Evolutionary conservation across 2,329 filamentous ascomycete genomes (phyloP), one percentile per base, ranked within the genome.

Genomic region (Ascosphaera apis): DNA sequence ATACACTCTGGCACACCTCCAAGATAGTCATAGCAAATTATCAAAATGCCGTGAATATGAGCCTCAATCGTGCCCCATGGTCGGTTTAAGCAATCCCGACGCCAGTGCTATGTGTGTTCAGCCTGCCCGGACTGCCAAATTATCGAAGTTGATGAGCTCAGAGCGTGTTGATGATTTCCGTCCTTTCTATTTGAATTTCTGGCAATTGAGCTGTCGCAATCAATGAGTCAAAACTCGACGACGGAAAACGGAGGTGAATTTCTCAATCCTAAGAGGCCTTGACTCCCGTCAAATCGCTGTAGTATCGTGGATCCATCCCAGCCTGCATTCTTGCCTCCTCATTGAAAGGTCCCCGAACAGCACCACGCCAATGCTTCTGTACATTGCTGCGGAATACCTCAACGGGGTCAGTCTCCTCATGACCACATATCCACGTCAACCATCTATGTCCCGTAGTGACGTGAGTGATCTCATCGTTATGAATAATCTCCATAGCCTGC

Each of bases 381-480:
- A 62, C 60, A 39, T 58, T 61, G 31, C 41, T 41, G 3, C 59
- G 52, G 43, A 62, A 62, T 3, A 62, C 56, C 31, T 58, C 48
- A 3, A 62, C 55, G 1, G 60, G 56, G 38, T 62, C 57, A 0
- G 55, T 58, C 9, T 48, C 52, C 44, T 62, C 60, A 33, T 61
- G 53, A 19, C 53, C 47, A 35, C 60, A 62, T 15, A 62, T 61
- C 60, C 60, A 62, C 2, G 50, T 56, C 28, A 62, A 38, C 60
- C 60, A 62, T 23, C 59, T 45, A 39, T 62, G 58, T 3, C 59
- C 60, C 3, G 59, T 61, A 0, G 60, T 62, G 15, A 62, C 59
- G 41, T 62, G 60, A 0, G 60, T 62, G 31, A 62, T 61, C 42
- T 62, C 60, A 32, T 62, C 60, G 35, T 60, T 61, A 36, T 62